These are phyloP conservation scores for Pseudoturritis turrita DNA, from an alignment of 345 rosid species.

Conservation along the genomic window DNA sequence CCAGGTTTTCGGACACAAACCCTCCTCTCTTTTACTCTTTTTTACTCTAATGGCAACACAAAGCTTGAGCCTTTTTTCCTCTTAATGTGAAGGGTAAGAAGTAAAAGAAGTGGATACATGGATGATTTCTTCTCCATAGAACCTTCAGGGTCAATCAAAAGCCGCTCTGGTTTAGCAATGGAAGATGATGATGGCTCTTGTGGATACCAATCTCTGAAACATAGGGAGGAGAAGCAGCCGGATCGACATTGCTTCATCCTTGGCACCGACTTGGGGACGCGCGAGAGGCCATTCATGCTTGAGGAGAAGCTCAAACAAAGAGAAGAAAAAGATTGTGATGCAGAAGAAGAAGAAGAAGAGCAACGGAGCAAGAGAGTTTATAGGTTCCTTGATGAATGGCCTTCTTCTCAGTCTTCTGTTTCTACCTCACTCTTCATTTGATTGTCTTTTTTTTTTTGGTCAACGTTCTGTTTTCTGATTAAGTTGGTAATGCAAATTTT, in stretches of 20 bases:
- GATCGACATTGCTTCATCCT: constrained; percentile 32
- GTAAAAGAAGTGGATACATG: constrained; percentile 51
- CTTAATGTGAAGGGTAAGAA: constrained; percentile 14
- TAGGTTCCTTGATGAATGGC: constrained; percentile 88
- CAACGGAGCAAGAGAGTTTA: constrained; percentile 66
- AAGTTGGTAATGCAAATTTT: background rate
- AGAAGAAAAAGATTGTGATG: constrained; percentile 1
- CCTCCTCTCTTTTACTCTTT: constrained; percentile 32
- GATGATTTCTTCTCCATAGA: constrained; percentile 73
- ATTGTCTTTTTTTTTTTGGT: background rate
- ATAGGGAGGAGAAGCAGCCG: constrained; percentile 43
- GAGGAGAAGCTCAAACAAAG: constrained; percentile 29
- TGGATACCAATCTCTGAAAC: constrained; percentile 58
- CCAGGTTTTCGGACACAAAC: constrained; percentile 19
- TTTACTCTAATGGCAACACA: constrained; percentile 31
- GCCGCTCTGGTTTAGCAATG: constrained; percentile 48
- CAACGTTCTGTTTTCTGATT: background rate
- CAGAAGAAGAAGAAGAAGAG: constrained; percentile 31
- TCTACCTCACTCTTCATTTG: constrained; percentile 22
- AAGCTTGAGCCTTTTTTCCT: constrained; percentile 8
- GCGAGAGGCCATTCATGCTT: constrained; percentile 33
- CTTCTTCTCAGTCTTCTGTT: constrained; percentile 35
- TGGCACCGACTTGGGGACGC: constrained; percentile 34
- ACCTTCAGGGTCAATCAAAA: constrained; percentile 55
- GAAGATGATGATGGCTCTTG: constrained; percentile 48